Evolutionary conservation across 1,139 yeast species (phyloP), one percentile per base, ranked within the genome.

Genomic region (Meyerozyma elateridarum): DNA sequence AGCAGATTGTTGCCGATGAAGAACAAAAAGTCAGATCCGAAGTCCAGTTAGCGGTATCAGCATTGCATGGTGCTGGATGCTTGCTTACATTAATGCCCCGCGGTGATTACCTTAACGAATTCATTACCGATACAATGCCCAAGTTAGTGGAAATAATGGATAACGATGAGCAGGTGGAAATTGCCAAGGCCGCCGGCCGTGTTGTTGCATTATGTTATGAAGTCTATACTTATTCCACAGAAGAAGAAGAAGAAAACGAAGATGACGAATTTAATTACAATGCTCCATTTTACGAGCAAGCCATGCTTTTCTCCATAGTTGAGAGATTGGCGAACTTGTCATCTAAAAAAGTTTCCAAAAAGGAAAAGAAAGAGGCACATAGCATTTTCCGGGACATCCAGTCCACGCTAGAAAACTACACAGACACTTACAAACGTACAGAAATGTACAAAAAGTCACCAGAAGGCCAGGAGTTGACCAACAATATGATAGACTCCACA

Each of bases 151-250:
- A 63, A 5, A 54, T 69, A 28, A 52, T 72, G 19, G 73, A 67
- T 35, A 60, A 65, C 41, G 77, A 71, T 22, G 58, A 53, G 20
- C 57, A 51, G 39, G 43, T 60, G 33, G 66, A 73, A 35, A 51
- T 64, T 40, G 44, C 71, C 31, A 55, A 73, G 48, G 75, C 88
- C 21, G 72, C 78, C 8, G 80, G 79, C 20, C 61, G 82, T 50
- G 60, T 79, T 5, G 61, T 79, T 39, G 91, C 82, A 0, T 62
- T 82, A 24, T 64, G 71, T 39, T 80, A 76, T 51, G 88, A 82
- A 47, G 48, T 72, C 11, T 79, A 64, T 46, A 65, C 66, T 25
- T 79, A 76, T 44, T 56, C 57, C 19, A 60, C 57, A 25, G 56
- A 48, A 13, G 56, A 47, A 2, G 61, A 52, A 1, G 51, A 43